Percentiles rank a stretch among this genome's conserved stretches.
Evolutionary conservation across 2,329 filamentous ascomycete species (phyloP).

Genomic region (Neofusicoccum sp.): DNA sequence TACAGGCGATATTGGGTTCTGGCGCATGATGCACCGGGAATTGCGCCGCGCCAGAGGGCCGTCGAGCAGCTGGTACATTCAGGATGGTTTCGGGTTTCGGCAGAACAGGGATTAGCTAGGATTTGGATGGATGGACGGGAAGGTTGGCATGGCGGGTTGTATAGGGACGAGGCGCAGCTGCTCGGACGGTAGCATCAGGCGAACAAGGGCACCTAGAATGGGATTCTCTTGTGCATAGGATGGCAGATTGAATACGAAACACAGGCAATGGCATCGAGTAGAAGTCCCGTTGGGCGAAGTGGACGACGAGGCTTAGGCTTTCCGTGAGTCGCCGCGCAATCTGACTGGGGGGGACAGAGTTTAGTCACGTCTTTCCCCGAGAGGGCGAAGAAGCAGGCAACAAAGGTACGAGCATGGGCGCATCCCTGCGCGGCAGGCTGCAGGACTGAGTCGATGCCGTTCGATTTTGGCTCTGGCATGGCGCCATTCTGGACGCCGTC

Average conservation of each 20-base stretch:
- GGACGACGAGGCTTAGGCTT: neutral
- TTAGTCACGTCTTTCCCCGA: neutral
- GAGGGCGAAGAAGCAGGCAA: neutral
- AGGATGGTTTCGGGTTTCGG: conserved; percentile 7
- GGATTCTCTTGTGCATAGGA: conserved; percentile 6
- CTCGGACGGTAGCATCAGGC: neutral
- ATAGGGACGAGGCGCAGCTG: neutral
- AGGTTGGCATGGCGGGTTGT: neutral
- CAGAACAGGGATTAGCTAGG: neutral
- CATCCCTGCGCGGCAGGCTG: neutral
- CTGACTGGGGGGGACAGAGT: neutral
- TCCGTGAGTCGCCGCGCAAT: neutral
- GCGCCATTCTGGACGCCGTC: neutral
- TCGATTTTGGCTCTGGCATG: neutral
- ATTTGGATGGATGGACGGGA: neutral
- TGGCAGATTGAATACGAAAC: conserved; percentile 18
- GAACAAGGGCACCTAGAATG: neutral
- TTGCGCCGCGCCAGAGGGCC: neutral
- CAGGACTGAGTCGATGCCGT: conserved; percentile 1
- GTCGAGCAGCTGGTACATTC: neutral
- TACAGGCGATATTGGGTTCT: neutral
- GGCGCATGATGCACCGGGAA: neutral
- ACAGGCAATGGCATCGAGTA: neutral
- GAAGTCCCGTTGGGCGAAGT: neutral
- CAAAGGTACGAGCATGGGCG: neutral